Evolutionary conservation across 129 eudicot species (phyloP), one percentile per base, ranked within the genome.

Genomic region (Cynara cardunculus): DNA sequence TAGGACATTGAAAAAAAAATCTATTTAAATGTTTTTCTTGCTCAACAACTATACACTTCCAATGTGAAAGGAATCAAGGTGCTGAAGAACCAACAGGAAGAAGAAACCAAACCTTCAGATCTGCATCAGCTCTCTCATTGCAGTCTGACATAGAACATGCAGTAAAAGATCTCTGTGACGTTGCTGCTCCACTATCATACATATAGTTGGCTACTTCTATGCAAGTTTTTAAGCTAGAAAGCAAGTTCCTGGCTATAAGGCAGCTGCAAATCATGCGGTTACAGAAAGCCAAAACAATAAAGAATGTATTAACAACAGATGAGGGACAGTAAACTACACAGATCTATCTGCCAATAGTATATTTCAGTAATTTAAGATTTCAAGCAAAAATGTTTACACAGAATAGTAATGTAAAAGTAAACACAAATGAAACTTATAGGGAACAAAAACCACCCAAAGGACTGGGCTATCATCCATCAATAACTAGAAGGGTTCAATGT

Each of bases 151-250:
- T 85, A 59, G 92, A 86, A 85, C 85, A 77, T 70, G 77, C 65
- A 62, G 79, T 77, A 69, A 73, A 59, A 32, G 89, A 79, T 85
- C 91, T 86, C 16, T 73, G 84, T 34, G 87, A 72, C 56, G 72
- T 84, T 26, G 80, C 87, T 75, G 89, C 87, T 83, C 88, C 89
- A 83, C 78, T 88, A 86, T 84, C 87, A 86, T 72, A 46, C 99
- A 95, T 90, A 87, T 88, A 95, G 79, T 65, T 79, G 78, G 83
- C 94, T 8, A 95, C 93, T 84, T 95, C 94, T n/a, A 81, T 77
- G 88, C 99, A 95, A 89, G 92, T 95, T 87, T 90, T 95, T 73
- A 95, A 88, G 85, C 97, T 97, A 78, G 93, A 77, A 44, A 95
- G 97, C 66, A 95, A 81, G 87, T 90, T 95, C 87, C 95, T 84